Conservation (phyloP, 108 stramenopile genomes). For the Stephanodiscus triporus region DNA sequence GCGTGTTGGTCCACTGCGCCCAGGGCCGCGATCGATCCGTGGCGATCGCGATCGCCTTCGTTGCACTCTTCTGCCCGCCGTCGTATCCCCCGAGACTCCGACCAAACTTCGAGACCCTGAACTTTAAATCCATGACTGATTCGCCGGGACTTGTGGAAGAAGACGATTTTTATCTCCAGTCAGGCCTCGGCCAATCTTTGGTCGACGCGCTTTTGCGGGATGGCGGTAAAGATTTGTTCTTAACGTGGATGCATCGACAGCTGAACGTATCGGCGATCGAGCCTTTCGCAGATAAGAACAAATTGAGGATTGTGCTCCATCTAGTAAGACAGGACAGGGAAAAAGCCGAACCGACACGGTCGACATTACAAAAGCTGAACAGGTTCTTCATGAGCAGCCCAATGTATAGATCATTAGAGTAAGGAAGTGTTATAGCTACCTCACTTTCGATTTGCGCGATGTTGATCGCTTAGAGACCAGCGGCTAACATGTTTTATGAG, state of each 20-base stretch:
- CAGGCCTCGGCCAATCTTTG: slow-evolving; percentile 32
- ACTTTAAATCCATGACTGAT: not conserved
- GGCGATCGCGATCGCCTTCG: slow-evolving; percentile 63
- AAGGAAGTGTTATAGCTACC: no score
- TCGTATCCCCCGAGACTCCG: slow-evolving; percentile 36
- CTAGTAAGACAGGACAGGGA: slow-evolving; percentile 66
- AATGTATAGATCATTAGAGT: slow-evolving; percentile 1
- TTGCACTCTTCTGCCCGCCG: slow-evolving; percentile 40
- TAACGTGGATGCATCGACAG: slow-evolving; percentile 49
- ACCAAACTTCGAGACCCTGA: slow-evolving; percentile 7
- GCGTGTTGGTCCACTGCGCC: slow-evolving; percentile 77
- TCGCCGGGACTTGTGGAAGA: not conserved
- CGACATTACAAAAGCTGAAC: slow-evolving; percentile 78
- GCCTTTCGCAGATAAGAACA: slow-evolving; percentile 61
- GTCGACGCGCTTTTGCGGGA: slow-evolving; percentile 26
- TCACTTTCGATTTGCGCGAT: no score
- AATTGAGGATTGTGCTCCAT: slow-evolving; percentile 59
- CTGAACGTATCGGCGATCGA: not conserved
- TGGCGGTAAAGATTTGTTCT: slow-evolving; percentile 48
- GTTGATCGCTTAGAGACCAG: no score
- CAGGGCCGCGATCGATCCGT: slow-evolving; percentile 85
- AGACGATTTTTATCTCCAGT: slow-evolving; percentile 28
- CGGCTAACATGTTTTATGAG: no score
- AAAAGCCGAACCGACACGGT: slow-evolving; percentile 66
- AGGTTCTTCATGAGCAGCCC: slow-evolving; percentile 75